Base-by-base conservation (phyloP, 1,139 yeast species). In the Kluyveromyces sp. region DNA sequence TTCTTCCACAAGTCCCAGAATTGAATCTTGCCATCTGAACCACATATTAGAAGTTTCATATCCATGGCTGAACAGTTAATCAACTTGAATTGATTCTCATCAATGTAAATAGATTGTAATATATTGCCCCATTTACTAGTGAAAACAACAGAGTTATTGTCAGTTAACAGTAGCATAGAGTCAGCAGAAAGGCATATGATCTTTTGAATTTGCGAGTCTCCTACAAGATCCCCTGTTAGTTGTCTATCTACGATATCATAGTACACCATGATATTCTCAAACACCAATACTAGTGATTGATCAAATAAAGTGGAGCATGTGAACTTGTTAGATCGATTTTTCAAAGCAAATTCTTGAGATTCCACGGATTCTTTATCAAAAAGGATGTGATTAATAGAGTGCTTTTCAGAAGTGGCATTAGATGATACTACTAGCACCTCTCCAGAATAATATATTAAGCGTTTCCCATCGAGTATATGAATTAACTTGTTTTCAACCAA, bases 1-100 rank as follows among this genome's bases (percentile, higher is more conserved):
- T 59, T 61, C 45, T 56, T 53, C 63, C 64, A 63, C 33, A 60
- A 42, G 30, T 56, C 48, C 62, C 66, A 59, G 3, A 51, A 10
- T 38, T 58, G 57, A 36, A 59, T 54, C 7, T 53, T 46, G 1
- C 68, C 67, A 3, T 48, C 50, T 2, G 62, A 47, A 3, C 53
- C 51, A 2, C 55, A 39, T 1, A 61, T 39, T 21, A 63, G 30
- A 33, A 7, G 52, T 37, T 33, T 52, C 51, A 45, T 61, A 57
- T 33, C 37, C 3, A 37, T 36, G 6, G 30, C 30, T 21, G 36
- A 41, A 10, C 25, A 3, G 31, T 35, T 10, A 2, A 32, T 15
- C 26, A 27, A 10, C 27, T 31, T 29, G 29, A 33, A 34, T 4
- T n/a, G 32, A 27, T 46, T 44, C 25, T 53, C 57, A 10, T 48